These are phyloP conservation scores for Catenaria anguillulae DNA, from an alignment of 371 early-diverging fungal species.

Conservation along the genomic window DNA sequence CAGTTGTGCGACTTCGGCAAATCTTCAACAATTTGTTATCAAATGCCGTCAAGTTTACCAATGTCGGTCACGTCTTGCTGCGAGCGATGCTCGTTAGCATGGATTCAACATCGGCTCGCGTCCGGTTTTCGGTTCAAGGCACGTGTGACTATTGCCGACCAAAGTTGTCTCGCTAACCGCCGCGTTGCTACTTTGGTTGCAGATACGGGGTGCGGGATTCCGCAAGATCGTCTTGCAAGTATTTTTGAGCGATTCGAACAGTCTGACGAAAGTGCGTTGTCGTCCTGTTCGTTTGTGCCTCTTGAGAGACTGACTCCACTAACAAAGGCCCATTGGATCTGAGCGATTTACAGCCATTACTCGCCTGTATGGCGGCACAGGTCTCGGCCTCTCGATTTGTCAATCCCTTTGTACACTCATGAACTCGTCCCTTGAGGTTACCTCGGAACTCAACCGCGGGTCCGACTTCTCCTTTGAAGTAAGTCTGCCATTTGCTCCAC, in stretches of 20 bases:
- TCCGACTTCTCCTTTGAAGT: conserved; percentile 1
- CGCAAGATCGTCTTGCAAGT: neutral
- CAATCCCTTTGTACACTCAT: neutral
- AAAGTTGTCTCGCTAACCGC: neutral
- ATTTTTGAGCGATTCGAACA: conserved; percentile 6
- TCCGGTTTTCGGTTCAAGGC: neutral
- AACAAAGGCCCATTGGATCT: too few species aligned
- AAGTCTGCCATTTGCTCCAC: too few species aligned
- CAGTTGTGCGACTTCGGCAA: conserved; percentile 1
- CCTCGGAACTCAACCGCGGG: neutral
- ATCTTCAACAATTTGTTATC: conserved; percentile 5
- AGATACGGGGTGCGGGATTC: conserved; percentile 3
- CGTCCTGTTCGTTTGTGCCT: too few species aligned
- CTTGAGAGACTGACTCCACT: too few species aligned
- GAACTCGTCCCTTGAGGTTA: neutral
- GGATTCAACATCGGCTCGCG: neutral
- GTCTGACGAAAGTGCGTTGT: neutral
- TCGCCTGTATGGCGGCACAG: conserved; percentile 2
- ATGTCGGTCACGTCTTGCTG: neutral
- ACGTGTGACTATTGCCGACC: neutral
- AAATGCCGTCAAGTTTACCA: conserved; percentile 7
- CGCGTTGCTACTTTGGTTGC: neutral
- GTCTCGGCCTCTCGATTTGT: conserved; percentile 5
- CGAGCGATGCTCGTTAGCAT: neutral
- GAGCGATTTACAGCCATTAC: neutral